Percentiles rank a stretch among this genome's conserved stretches.
Evolutionary conservation across 768 basidiomycete species (phyloP).

Genomic region (Hypholoma sublateritium): DNA sequence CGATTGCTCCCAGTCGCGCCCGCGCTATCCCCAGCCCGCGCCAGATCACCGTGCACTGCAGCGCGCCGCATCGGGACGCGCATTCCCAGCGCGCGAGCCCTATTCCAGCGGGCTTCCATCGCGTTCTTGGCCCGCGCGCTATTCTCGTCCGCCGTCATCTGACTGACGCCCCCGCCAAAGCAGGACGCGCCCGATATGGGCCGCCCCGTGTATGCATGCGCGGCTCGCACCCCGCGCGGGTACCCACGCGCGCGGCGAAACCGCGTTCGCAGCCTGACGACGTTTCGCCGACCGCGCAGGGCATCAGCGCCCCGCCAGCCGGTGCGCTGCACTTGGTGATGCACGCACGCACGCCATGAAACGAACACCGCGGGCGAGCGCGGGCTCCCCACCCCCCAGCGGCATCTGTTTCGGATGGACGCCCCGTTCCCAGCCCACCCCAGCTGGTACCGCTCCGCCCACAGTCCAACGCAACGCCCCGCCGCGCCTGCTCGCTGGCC

Average conservation of each 20-base stretch:
- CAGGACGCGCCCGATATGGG: background rate
- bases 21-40: conserved; percentile 1
- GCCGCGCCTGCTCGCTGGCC: background rate
- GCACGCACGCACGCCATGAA: no score
- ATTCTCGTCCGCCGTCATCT: conserved; percentile 11
- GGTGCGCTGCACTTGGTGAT: background rate
- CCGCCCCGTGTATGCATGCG: background rate
- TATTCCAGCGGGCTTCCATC: conserved; percentile 13
- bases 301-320: no score
- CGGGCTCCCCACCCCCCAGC: background rate
- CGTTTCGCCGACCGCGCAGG: conserved; percentile 20
- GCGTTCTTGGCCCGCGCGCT: conserved; percentile 2
- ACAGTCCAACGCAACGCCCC: background rate
- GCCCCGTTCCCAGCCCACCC: background rate
- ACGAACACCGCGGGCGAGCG: background rate
- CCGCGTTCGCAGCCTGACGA: conserved; percentile 11
- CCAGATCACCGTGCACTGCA: conserved; percentile 9
- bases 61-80: conserved; percentile 13
- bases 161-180: conserved; percentile 2
- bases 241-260: conserved; percentile 15
- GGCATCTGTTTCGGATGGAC: background rate
- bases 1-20: conserved; percentile 9
- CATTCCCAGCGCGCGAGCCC: conserved; percentile 14
- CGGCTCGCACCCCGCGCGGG: no score
- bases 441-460: background rate